Conservation (phyloP, 148 eudicot species). For the Cornus controversa region DNA sequence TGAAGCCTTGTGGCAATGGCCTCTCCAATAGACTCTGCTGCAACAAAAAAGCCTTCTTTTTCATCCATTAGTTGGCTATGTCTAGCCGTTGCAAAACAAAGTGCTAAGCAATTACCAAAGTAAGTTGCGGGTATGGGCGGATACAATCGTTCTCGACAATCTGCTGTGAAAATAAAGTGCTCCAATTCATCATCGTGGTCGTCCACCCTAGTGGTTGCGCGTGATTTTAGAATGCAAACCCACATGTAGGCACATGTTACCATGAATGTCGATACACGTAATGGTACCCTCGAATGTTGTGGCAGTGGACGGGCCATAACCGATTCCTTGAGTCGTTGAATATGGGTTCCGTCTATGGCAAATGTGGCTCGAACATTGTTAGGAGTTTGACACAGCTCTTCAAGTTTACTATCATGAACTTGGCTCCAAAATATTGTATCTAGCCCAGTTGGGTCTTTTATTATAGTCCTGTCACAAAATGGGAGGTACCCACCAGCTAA, state of each 20-base stretch:
- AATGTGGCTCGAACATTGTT: slow-evolving; percentile 28
- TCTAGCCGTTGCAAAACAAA: not conserved
- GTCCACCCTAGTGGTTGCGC: not conserved
- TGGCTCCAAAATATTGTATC: slow-evolving; percentile 5
- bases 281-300: not conserved
- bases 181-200: no score
- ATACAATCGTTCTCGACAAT: slow-evolving; percentile 14
- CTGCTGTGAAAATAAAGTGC: slow-evolving; percentile 5
- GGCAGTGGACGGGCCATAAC: not conserved
- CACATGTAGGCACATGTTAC: slow-evolving; percentile 21
- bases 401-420: not conserved
- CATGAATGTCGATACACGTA: slow-evolving; percentile 13
- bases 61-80: not conserved
- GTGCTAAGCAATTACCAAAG: not conserved
- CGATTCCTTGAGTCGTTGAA: slow-evolving; percentile 15
- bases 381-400: not conserved
- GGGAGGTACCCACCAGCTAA: not conserved
- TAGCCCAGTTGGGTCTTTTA: not conserved
- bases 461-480: slow-evolving; percentile 11
- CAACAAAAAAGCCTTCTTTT: slow-evolving; percentile 15
- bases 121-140: slow-evolving; percentile 27
- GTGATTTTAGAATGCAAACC: slow-evolving; percentile 21
- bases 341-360: not conserved
- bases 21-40: slow-evolving; percentile 18
- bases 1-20: slow-evolving; percentile 4